Evolutionary conservation across 306 rosid species (phyloP).

Genomic region (Cicer chorassanicum): DNA sequence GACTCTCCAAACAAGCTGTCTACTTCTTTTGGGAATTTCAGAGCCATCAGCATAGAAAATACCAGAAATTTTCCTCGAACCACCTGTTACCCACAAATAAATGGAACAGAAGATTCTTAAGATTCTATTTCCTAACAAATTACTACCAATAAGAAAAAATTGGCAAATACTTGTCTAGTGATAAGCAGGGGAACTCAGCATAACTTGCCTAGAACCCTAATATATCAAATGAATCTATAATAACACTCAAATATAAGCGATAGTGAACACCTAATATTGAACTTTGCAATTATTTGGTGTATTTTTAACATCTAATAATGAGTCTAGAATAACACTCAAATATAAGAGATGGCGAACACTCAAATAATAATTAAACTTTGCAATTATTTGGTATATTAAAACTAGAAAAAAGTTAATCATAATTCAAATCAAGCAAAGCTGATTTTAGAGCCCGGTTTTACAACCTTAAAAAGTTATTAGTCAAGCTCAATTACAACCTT

Average conservation of each 20-base stretch:
- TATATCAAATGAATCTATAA: slow-evolving; percentile 6
- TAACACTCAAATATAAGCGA: slow-evolving; percentile 3
- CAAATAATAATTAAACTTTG: background rate
- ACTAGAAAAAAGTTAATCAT: background rate
- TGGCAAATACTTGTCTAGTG: slow-evolving; percentile 12
- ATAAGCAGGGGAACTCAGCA: slow-evolving; percentile 22
- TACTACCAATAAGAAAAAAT: slow-evolving; percentile 5
- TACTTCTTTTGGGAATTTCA: slow-evolving; percentile 84
- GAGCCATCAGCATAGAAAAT: slow-evolving; percentile 74
- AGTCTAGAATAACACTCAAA: background rate
- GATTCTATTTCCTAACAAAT: slow-evolving; percentile 12
- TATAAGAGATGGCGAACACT: slow-evolving; percentile 1
- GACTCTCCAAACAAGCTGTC: slow-evolving; percentile 89
- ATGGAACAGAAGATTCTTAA: slow-evolving; percentile 3
- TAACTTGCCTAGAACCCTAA: slow-evolving; percentile 16
- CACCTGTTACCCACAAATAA: slow-evolving; percentile 67
- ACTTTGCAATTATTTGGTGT: slow-evolving; percentile 17
- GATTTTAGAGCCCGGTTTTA: background rate
- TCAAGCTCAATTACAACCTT: slow-evolving; percentile 7
- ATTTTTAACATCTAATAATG: background rate
- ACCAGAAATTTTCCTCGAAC: slow-evolving; percentile 70
- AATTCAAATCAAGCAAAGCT: slow-evolving; percentile 29
- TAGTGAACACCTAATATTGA: slow-evolving; percentile 3
- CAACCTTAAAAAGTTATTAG: slow-evolving; percentile 1
- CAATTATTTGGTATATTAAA: slow-evolving; percentile 16